Percentiles rank a stretch among this genome's conserved stretches.
Conservation (phyloP, 345 rosid genomes). For the Arabidopsis arenosa region DNA sequence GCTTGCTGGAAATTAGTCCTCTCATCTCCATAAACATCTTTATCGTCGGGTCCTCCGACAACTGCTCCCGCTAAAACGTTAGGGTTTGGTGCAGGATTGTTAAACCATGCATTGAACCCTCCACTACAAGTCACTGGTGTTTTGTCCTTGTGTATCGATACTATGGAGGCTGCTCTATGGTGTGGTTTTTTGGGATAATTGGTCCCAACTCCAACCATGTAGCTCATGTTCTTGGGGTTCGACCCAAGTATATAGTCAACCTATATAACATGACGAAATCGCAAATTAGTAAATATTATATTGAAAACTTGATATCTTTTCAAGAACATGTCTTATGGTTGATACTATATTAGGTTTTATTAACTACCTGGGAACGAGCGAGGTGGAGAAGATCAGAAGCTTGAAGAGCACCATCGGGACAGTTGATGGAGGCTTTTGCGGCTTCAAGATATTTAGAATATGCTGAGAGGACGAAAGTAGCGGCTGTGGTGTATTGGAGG, state of each 20-base stretch:
- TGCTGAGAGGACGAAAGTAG: constrained; percentile 52
- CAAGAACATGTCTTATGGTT: neutral
- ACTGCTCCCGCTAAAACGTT: constrained; percentile 64
- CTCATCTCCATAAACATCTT: constrained; percentile 57
- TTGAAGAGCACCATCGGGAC: constrained; percentile 48
- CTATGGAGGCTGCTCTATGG: constrained; percentile 91
- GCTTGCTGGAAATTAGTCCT: constrained; percentile 55
- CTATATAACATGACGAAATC: constrained; percentile 28
- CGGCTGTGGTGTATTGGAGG: constrained; percentile 59
- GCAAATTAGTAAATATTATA: neutral
- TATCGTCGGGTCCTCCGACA: constrained; percentile 72
- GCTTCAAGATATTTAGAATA: constrained; percentile 53
- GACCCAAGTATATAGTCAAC: constrained; percentile 90
- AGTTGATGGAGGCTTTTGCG: constrained; percentile 47
- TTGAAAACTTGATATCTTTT: neutral
- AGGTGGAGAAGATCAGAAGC: constrained; percentile 45
- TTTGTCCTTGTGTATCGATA: constrained; percentile 59
- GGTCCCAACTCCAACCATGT: constrained; percentile 93
- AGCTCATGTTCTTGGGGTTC: constrained; percentile 80
- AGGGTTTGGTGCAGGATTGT: constrained; percentile 54
- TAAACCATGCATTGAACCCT: constrained; percentile 62
- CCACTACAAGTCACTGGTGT: constrained; percentile 61
- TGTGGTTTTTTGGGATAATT: constrained; percentile 76
- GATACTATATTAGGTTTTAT: constrained; percentile 2
- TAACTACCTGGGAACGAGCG: constrained; percentile 40